Evolutionary conservation across 495 filamentous ascomycete genomes (phyloP), one percentile per base, ranked within the genome.

Genomic region (Talaromyces borbonicus): DNA sequence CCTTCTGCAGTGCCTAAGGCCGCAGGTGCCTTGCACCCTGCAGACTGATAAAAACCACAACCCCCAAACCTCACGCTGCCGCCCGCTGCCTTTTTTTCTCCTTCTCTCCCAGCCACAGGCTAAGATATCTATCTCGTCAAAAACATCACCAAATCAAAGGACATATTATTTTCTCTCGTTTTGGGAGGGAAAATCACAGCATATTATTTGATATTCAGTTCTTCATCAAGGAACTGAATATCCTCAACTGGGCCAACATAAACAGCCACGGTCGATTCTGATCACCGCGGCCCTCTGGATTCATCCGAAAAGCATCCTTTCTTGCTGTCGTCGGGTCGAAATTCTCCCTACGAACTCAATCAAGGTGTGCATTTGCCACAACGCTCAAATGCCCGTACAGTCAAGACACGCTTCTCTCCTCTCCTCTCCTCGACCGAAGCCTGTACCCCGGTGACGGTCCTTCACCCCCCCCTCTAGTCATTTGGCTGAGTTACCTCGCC

Each of bases 311-410:
- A 26, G 23, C 23, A 12, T 26, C 39, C 25, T 15, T 9, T 35
- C 9, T 36, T 12, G 39, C 32, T 14, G 8, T 27, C 35, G 35
- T 22, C 35, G 46, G 46, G 32, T 48, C 46, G 24, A 47, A 32
- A 20, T 18, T 40, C 24, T 40, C 29, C 46, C 25, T 15, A 39
- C 35, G 16, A 39, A 38, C 35, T 38, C 43, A 30, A 33, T 31
- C 22, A 39, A 8, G 24, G 46, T 48, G 47, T 43, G 42, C 36
- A 39, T 26, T 33, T 31, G 49, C 52, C 57, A 63, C 63, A 49
- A 63, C 65, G 66, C 66, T 71, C 68, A 71, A 71, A 71, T 71
- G 68, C 65, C 61, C 65, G 55, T 58, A 59, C 62, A 56, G 60
- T 60, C 61, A 55, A 65, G 57, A 50, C 57, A 59, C 47, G 53